Percentiles rank a stretch among this genome's conserved stretches.
Conservation (phyloP, 2,329 filamentous ascomycete species). For the Orbilia ellipsospora region DNA sequence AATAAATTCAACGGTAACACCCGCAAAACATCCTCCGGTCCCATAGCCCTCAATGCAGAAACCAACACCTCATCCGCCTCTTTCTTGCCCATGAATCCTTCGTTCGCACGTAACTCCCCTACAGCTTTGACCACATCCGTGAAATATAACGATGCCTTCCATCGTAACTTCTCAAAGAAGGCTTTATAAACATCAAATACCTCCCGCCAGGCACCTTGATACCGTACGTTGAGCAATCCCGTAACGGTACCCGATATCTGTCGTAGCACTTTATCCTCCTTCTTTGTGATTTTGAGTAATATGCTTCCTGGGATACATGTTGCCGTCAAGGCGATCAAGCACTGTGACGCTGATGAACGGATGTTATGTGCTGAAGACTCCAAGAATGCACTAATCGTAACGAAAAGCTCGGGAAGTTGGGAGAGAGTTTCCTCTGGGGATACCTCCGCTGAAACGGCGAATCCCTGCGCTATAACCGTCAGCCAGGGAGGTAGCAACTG, state of each 20-base stretch:
- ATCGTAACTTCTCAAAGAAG: constrained; percentile 86
- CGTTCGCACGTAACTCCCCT: constrained; percentile 86
- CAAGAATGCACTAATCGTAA: constrained; percentile 81
- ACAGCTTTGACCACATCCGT: constrained; percentile 79
- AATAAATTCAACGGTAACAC: constrained; percentile 87
- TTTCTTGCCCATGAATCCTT: constrained; percentile 92
- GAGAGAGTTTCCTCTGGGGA: constrained; percentile 90
- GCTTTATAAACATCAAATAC: constrained; percentile 88
- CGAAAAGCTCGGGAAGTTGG: constrained; percentile 86
- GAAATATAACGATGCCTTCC: constrained; percentile 83
- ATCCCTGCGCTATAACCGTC: constrained; percentile 90
- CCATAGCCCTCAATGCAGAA: constrained; percentile 88
- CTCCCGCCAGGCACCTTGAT: constrained; percentile 93
- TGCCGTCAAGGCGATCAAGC: constrained; percentile 88
- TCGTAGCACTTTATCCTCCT: constrained; percentile 88
- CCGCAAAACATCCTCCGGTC: constrained; percentile 82
- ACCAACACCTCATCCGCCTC: constrained; percentile 91
- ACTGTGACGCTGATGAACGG: constrained; percentile 91
- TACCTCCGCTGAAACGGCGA: constrained; percentile 90
- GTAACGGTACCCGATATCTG: constrained; percentile 80
- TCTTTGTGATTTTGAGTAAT: constrained; percentile 87
- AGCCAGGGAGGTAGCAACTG: constrained; percentile 97
- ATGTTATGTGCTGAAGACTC: constrained; percentile 92
- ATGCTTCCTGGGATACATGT: constrained; percentile 88
- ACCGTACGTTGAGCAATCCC: constrained; percentile 85